Evolutionary conservation across 768 basidiomycete genomes (phyloP).

Genomic region (Tylopilus vinaceipallidus): DNA sequence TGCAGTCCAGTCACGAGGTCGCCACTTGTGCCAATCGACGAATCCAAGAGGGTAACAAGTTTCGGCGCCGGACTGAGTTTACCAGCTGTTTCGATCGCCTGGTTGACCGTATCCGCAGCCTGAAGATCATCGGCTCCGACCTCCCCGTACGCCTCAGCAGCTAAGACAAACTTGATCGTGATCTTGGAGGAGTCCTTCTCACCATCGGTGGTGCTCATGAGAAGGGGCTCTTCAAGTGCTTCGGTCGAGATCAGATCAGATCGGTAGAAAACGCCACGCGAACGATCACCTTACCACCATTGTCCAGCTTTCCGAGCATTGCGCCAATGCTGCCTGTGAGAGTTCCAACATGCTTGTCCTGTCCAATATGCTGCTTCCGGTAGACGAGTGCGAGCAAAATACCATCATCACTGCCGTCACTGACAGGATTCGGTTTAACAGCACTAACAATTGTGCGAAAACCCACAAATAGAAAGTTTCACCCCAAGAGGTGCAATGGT

Average conservation of each 20-base stretch:
- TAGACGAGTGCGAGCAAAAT: constrained; percentile 11
- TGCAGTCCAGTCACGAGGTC: constrained; percentile 2
- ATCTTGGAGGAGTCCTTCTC: not conserved
- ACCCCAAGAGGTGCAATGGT: constrained; percentile 7
- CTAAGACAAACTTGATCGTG: constrained; percentile 17
- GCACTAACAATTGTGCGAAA: too few relatives aligned
- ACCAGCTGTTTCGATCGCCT: not conserved
- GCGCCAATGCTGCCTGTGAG: constrained; percentile 10
- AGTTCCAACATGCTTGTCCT: constrained; percentile 10
- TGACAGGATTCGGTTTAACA: constrained; percentile 4
- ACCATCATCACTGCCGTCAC: constrained; percentile 14
- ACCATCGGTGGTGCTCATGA: not conserved
- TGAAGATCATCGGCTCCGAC: constrained; percentile 11
- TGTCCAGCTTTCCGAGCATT: constrained; percentile 7
- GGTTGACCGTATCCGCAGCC: constrained; percentile 12
- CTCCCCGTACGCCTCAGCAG: not conserved
- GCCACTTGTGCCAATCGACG: not conserved
- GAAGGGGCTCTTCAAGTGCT: constrained; percentile 18
- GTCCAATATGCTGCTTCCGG: constrained; percentile 7
- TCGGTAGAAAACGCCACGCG: not conserved
- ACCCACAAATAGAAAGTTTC: constrained; percentile 18
- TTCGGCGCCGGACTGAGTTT: not conserved
- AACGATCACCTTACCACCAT: constrained; percentile 9
- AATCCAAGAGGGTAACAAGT: not conserved
- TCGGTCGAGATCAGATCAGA: not conserved